Conservation (phyloP, 139 green algal species). For the Microglena sp. region DNA sequence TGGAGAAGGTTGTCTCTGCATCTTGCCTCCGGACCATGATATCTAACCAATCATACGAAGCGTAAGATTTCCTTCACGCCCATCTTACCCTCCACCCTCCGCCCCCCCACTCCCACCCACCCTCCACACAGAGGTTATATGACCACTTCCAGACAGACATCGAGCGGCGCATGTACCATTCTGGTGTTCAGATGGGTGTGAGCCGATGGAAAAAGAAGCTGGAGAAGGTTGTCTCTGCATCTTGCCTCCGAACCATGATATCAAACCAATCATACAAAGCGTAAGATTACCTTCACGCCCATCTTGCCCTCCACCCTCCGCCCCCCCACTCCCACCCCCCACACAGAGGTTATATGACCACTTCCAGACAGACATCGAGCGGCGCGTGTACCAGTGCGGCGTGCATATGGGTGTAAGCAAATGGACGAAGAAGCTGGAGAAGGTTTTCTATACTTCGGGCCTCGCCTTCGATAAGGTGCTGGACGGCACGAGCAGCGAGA, state of each 20-base stretch:
- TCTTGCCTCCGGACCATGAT: too few species aligned
- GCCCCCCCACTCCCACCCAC: too few species aligned
- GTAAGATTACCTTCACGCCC: too few species aligned
- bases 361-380: conserved; percentile 39
- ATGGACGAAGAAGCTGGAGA: conserved; percentile 42
- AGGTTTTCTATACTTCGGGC: conserved; percentile 26
- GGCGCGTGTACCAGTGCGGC: conserved; percentile 25
- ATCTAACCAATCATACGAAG: too few species aligned
- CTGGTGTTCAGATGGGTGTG: conserved; percentile 27
- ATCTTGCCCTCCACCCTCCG: too few species aligned
- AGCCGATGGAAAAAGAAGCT: too few species aligned
- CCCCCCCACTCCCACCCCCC: neutral
- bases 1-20: conserved; percentile 13
- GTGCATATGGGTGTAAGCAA: conserved; percentile 35
- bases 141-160: conserved; percentile 36
- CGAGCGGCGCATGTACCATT: conserved; percentile 29
- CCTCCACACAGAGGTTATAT: conserved; percentile 30
- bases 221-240: conserved; percentile 13
- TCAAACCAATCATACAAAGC: too few species aligned
- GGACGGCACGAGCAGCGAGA: neutral
- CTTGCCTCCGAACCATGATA: too few species aligned
- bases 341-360: conserved; percentile 36
- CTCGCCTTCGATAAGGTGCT: conserved; percentile 20
- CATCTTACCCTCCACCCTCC: too few species aligned
- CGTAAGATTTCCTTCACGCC: too few species aligned